Evolutionary conservation across 257 asterid genomes (phyloP).

Genomic region (Solanum tarapatanum): DNA sequence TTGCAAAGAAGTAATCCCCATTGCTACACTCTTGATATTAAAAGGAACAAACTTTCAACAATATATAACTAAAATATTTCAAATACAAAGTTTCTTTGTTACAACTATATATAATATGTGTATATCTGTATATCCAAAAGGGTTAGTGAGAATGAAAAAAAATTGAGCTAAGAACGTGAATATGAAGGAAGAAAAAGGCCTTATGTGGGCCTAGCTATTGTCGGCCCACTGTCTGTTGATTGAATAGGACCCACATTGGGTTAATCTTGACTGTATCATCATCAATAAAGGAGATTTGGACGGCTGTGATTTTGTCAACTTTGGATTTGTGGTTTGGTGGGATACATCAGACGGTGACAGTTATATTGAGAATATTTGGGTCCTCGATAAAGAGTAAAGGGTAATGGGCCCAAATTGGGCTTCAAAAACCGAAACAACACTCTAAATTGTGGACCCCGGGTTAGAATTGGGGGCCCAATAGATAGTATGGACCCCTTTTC

Average conservation of each 20-base stretch:
- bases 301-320: slow-evolving; percentile 12
- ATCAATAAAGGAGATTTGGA: background rate
- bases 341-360: slow-evolving; percentile 36
- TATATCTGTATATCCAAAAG: background rate
- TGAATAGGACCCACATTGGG: background rate
- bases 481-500: slow-evolving; percentile 23
- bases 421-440: slow-evolving; percentile 24
- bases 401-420: background rate
- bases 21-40: background rate
- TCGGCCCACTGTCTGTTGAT: slow-evolving; percentile 3
- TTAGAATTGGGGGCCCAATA: slow-evolving; percentile 20
- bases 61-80: background rate
- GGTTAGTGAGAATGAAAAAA: background rate
- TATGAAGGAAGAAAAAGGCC: slow-evolving; percentile 84
- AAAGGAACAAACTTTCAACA: background rate
- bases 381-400: slow-evolving; percentile 36
- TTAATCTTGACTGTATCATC: background rate
- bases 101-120: background rate
- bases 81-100: background rate
- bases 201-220: slow-evolving; percentile 5
- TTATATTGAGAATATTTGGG: slow-evolving; percentile 50
- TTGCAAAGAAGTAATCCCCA: slow-evolving; percentile 84
- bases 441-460: slow-evolving; percentile 16
- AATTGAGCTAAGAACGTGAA: slow-evolving; percentile 35
- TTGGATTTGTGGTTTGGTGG: background rate